Evolutionary conservation across 441 rosid species (phyloP), one percentile per base, ranked within the genome.

Genomic region (Adansonia grandidieri): DNA sequence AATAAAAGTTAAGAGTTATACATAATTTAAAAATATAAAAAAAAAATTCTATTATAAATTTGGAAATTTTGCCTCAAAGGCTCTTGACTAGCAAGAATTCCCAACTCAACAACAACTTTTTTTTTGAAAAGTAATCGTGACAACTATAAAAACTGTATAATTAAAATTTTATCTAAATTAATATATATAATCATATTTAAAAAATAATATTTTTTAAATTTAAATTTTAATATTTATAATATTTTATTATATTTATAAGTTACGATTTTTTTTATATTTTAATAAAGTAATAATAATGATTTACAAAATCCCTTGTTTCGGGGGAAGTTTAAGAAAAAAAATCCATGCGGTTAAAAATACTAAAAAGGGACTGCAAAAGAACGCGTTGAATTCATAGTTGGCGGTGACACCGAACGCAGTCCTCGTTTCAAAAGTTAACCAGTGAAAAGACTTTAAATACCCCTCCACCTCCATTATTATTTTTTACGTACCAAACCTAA

Each of bases 391-490:
- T 17, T 50, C 56, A 42, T 67, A 70, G 81, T 80, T 84, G 85
- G 85, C 88, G 84, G 74, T 76, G 51, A 48, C 87, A 83, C 85
- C 83, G 81, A 74, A 83, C 61, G 80, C 84, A 84, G 76, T 61
- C 40, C 14, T 51, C 28, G 2, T 9, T 56, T 15, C 45, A 48
- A 47, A 75, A 44, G 22, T 42, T 45, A 74, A 48, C 17, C 24
- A 54, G 40, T 9, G 5, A 17, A 54, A 67, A 77, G 40, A 47
- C 66, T 22, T 0, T 2, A 53, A 58, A 19, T 37, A 28, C 40
- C 45, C 54, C n/a, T 20, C 6, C 19, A 45, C 44, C 15, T 19
- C 24, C 8, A 1, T 8, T 57, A n/a, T 45, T 40, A 14, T 24
- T 40, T 1, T 67, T 22, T 48, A 53, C 15, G 10, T 9, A 20